phyloP scores from a whole-genome alignment of 441 rosid species.

The Gossypium davidsonii region DNA sequence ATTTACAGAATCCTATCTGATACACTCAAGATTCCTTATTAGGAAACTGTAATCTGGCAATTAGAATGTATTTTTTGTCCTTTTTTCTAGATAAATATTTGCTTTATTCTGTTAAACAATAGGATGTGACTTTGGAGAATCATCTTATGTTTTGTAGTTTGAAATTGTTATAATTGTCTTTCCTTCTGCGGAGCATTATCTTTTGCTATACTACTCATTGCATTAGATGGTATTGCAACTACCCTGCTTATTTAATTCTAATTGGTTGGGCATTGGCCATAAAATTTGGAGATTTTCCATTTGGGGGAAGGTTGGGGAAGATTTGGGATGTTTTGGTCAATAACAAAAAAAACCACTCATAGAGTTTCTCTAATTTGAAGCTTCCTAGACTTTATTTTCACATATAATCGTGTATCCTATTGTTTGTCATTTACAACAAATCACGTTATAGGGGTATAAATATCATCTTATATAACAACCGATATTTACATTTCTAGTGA shows the following conservation, averaged over 20 bases:
- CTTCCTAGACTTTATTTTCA: not conserved
- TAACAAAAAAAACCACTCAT: not conserved
- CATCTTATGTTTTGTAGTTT: not conserved
- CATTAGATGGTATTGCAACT: not conserved
- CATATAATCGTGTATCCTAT: not conserved
- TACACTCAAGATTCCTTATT: too few species aligned
- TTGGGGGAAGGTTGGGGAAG: not conserved
- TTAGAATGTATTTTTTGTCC: not conserved
- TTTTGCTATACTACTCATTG: not conserved
- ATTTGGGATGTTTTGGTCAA: not conserved
- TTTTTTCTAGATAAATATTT: conserved; percentile 5
- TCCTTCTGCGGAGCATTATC: not conserved
- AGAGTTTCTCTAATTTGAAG: not conserved
- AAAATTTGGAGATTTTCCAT: not conserved
- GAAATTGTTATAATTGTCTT: not conserved
- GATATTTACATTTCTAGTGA: not conserved
- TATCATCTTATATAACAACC: not conserved
- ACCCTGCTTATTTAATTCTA: not conserved
- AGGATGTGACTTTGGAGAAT: not conserved
- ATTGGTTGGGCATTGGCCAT: not conserved
- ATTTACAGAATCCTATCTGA: too few species aligned
- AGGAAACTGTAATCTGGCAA: too few species aligned
- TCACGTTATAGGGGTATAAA: not conserved
- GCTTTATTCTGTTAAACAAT: not conserved
- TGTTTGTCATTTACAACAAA: not conserved